Percentiles rank a stretch among this genome's conserved stretches.
Conservation (phyloP, 2,329 filamentous ascomycete species). For the Mycosphaerelloides madeirae region DNA sequence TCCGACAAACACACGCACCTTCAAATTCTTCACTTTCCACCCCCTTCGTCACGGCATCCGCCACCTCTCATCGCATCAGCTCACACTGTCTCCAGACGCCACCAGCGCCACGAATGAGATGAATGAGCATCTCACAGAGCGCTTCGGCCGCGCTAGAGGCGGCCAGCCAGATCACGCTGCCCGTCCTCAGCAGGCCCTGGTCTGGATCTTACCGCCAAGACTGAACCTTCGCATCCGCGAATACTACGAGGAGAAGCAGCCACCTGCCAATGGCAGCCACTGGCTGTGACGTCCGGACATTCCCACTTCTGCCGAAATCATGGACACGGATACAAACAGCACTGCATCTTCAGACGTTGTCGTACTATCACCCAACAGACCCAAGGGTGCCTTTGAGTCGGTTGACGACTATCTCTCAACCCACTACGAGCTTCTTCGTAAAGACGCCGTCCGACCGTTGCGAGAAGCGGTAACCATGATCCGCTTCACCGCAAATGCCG, state of each 20-base stretch:
- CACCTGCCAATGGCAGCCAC: constrained; percentile 14
- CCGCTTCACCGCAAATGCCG: constrained; percentile 48
- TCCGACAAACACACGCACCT: too few relatives aligned
- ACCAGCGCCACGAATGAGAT: constrained; percentile 8
- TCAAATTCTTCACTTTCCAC: too few relatives aligned
- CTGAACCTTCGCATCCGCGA: constrained; percentile 26
- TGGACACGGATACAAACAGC: constrained; percentile 25
- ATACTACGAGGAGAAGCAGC: constrained; percentile 21
- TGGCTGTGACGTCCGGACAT: constrained; percentile 47
- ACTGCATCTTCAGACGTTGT: constrained; percentile 11
- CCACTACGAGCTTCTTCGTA: constrained; percentile 71
- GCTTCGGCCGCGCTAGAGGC: constrained; percentile 20
- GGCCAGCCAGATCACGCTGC: constrained; percentile 1
- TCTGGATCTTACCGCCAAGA: constrained; percentile 21
- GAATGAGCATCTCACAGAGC: constrained; percentile 29
- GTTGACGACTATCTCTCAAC: constrained; percentile 64
- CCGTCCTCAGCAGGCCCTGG: constrained; percentile 9
- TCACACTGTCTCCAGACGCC: neutral
- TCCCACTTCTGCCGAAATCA: constrained; percentile 52
- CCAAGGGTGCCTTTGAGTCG: constrained; percentile 54
- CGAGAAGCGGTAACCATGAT: constrained; percentile 61
- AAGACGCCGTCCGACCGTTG: constrained; percentile 67
- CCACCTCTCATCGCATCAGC: neutral
- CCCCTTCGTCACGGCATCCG: too few relatives aligned
- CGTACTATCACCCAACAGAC: constrained; percentile 43